A percentile compares a stretch with the other conserved stretches of the same genome.
These are phyloP conservation scores for Ciborinia camelliae DNA, from an alignment of 2,329 filamentous ascomycete genomes.

Conservation along the genomic window DNA sequence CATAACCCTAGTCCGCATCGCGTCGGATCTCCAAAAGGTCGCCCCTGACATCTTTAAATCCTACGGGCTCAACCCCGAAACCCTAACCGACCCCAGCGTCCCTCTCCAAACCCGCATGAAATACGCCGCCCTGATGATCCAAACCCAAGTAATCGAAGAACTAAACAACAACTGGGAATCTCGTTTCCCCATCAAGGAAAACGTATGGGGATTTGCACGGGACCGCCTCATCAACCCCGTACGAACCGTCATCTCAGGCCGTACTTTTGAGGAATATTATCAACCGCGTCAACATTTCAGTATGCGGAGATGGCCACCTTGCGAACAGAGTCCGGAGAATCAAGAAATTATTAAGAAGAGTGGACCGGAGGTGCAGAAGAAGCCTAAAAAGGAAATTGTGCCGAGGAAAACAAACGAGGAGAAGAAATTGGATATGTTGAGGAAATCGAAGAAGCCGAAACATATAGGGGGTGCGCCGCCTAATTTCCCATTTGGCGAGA, in stretches of 20 bases:
- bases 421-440: not conserved
- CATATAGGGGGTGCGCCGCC: constrained; percentile 19
- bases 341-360: constrained; percentile 23
- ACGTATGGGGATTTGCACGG: constrained; percentile 33
- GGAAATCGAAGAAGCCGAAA: not conserved
- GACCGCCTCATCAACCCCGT: constrained; percentile 12
- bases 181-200: constrained; percentile 30
- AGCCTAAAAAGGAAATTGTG: not conserved
- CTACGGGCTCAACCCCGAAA: constrained; percentile 4
- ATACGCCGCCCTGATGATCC: not conserved
- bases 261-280: not conserved
- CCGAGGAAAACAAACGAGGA: not conserved
- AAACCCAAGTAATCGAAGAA: constrained; percentile 33
- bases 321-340: constrained; percentile 24
- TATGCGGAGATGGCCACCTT: constrained; percentile 28
- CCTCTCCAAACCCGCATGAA: not conserved
- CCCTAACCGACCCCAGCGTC: constrained; percentile 4
- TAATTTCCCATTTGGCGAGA: constrained; percentile 35
- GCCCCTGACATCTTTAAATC: constrained; percentile 29
- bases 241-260: not conserved
- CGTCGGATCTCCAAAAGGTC: constrained; percentile 24
- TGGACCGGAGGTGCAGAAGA: constrained; percentile 21
- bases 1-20: constrained; percentile 23
- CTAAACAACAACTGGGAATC: constrained; percentile 33
- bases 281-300: constrained; percentile 25